Conservation (phyloP, 1,139 yeast species). For the Blastobotrys serpentis region DNA sequence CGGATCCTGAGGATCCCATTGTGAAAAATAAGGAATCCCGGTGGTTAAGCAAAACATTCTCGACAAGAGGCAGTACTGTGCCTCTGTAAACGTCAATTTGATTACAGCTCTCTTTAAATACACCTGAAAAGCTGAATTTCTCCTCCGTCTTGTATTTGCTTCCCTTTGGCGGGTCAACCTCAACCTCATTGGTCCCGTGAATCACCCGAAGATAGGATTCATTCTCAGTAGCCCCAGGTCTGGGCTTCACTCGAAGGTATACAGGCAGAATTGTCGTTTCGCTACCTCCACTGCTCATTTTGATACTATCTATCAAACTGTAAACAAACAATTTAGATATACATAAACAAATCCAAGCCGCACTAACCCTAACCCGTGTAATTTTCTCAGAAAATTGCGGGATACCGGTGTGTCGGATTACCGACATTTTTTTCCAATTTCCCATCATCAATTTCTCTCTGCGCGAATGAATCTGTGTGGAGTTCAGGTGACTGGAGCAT, state of each 20-base stretch:
- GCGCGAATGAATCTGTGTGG: neutral
- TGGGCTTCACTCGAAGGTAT: constrained; percentile 40
- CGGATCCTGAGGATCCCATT: constrained; percentile 53
- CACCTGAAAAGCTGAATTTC: constrained; percentile 38
- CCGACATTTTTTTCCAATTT: too few relatives aligned
- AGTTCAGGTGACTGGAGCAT: neutral
- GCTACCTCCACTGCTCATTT: too few relatives aligned
- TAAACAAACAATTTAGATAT: neutral
- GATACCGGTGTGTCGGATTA: neutral
- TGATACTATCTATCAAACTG: neutral
- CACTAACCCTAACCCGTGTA: neutral
- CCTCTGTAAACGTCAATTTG: constrained; percentile 37
- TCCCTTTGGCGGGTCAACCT: constrained; percentile 30
- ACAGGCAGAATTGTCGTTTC: constrained; percentile 34
- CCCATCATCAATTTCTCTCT: too few relatives aligned
- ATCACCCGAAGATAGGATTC: constrained; percentile 24
- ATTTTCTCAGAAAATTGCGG: neutral
- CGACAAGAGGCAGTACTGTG: constrained; percentile 35
- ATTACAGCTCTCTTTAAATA: constrained; percentile 36
- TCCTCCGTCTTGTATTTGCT: constrained; percentile 32
- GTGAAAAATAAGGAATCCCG: constrained; percentile 47
- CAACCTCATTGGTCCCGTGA: constrained; percentile 21
- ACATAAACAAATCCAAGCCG: constrained; percentile 2
- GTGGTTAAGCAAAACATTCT: constrained; percentile 35
- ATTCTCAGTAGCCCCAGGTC: constrained; percentile 18